Evolutionary conservation across 1,284 basidiomycete species (phyloP), one percentile per base, ranked within the genome.

Genomic region (Dichomitus squalens): DNA sequence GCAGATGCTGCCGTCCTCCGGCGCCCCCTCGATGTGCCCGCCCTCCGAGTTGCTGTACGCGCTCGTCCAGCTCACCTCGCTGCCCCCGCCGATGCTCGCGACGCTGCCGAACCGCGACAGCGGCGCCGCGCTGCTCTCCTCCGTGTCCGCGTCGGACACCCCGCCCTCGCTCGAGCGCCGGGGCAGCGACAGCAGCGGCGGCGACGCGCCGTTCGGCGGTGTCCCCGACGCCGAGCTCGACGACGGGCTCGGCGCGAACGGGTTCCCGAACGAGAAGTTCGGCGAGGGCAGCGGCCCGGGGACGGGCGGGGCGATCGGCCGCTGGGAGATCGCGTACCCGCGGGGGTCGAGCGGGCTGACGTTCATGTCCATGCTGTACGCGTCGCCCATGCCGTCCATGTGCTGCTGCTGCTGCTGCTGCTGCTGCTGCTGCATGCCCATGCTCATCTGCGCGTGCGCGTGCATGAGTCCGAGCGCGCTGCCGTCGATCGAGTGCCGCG

Each of bases 201-300:
- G 61, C 16, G 64, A 64, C 29, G 60, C 31, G 4, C 39, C 58
- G 44, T 58, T 49, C 14, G 63, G 58, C 21, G 63, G 58, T 49
- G 60, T 60, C 33, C 60, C 63, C 14, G 59, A 60, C 16, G 53
- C 53, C 3, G 55, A 63, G 47, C 52, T 49, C 29, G 57, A 58
- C 41, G 49, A 52, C 31, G 52, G 25, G 43, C 40, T 60, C 21
- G 84, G 79, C 7, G 80, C 76, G 59, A 60, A 59, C 34, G 62
- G 62, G 43, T 65, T 63, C 7, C 88, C 88, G 64, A 90, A 90
- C 40, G 84, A 84, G 75, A 84, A 90, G 64, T 79, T 80, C 29
- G 85, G 83, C 7, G 79, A 78, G 5, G 88, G 88, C n/a, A 90
- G 76, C 6, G 88, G 88, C 0, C 88, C 88, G 6, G 86, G 84